phyloP scores from a whole-genome alignment of 2,329 filamentous ascomycete species.

The Phoma sp. region DNA sequence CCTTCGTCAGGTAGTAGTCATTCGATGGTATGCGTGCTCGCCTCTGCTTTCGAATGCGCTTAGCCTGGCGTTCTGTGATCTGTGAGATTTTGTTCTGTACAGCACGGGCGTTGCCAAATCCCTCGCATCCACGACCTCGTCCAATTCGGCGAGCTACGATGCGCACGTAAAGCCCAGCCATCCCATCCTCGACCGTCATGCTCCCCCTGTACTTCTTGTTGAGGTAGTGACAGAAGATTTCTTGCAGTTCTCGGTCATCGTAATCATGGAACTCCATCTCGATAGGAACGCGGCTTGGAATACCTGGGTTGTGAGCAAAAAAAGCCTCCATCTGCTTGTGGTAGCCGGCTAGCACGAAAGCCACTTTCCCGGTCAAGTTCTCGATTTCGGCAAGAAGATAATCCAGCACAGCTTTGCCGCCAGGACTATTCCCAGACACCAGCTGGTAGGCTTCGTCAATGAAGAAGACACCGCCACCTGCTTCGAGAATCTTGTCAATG shows the following conservation, averaged over 20 bases:
- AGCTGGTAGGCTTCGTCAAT: slow-evolving; percentile 84
- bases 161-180: slow-evolving; percentile 66
- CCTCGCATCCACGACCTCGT: slow-evolving; percentile 65
- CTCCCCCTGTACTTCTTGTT: slow-evolving; percentile 58
- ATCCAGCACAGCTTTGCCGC: slow-evolving; percentile 70
- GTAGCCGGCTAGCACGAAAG: slow-evolving; percentile 77
- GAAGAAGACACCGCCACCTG: slow-evolving; percentile 73
- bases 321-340: slow-evolving; percentile 77
- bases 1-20: slow-evolving; percentile 66
- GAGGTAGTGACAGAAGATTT: slow-evolving; percentile 65
- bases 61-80: slow-evolving; percentile 66
- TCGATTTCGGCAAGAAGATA: slow-evolving; percentile 76
- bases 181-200: slow-evolving; percentile 67
- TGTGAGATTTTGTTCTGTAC: slow-evolving; percentile 66
- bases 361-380: slow-evolving; percentile 71
- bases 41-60: slow-evolving; percentile 60
- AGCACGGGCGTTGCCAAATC: slow-evolving; percentile 76
- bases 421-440: slow-evolving; percentile 62
- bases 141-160: slow-evolving; percentile 69
- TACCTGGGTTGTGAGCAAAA: slow-evolving; percentile 74
- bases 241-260: slow-evolving; percentile 66
- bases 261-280: slow-evolving; percentile 74
- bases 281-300: slow-evolving; percentile 72
- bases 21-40: slow-evolving; percentile 54
- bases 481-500: slow-evolving; percentile 62